phyloP scores from a whole-genome alignment of 2,329 filamentous ascomycete species.

The Diplodia scrobiculata region DNA sequence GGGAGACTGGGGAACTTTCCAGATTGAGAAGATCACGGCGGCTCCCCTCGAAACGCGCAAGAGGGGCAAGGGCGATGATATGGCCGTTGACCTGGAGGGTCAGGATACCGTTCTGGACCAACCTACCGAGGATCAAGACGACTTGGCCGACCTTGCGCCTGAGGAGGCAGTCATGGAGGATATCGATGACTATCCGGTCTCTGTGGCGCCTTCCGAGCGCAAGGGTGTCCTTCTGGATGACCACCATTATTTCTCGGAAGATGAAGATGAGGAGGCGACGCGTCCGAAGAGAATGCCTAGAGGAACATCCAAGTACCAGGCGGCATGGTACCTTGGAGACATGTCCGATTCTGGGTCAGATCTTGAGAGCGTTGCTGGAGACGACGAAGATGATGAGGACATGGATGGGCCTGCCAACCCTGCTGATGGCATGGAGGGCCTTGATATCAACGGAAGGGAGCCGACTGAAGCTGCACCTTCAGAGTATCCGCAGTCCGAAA shows the following conservation, averaged over 20 bases:
- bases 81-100: conserved; percentile 65
- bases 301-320: conserved; percentile 91
- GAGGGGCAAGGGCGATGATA: conserved; percentile 63
- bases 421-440: conserved; percentile 79
- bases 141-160: conserved; percentile 79
- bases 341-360: conserved; percentile 85
- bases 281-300: conserved; percentile 76
- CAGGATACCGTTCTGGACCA: conserved; percentile 63
- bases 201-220: conserved; percentile 52
- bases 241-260: conserved; percentile 96
- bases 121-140: conserved; percentile 78
- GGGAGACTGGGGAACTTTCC: conserved; percentile 91
- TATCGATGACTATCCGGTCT: conserved; percentile 54
- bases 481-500: conserved; percentile 91
- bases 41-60: conserved; percentile 65
- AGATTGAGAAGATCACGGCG: conserved; percentile 83
- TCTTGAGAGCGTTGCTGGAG: conserved; percentile 59
- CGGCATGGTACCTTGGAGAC: conserved; percentile 87
- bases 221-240: conserved; percentile 94
- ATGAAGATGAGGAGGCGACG: conserved; percentile 61
- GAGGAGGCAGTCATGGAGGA: conserved; percentile 82
- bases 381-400: conserved; percentile 58
- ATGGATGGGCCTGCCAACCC: conserved; percentile 62
- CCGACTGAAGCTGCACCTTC: conserved; percentile 77
- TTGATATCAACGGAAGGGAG: conserved; percentile 54